Evolutionary conservation across 768 basidiomycete species (phyloP).

Genomic region (Kwoniella bestiolae): DNA sequence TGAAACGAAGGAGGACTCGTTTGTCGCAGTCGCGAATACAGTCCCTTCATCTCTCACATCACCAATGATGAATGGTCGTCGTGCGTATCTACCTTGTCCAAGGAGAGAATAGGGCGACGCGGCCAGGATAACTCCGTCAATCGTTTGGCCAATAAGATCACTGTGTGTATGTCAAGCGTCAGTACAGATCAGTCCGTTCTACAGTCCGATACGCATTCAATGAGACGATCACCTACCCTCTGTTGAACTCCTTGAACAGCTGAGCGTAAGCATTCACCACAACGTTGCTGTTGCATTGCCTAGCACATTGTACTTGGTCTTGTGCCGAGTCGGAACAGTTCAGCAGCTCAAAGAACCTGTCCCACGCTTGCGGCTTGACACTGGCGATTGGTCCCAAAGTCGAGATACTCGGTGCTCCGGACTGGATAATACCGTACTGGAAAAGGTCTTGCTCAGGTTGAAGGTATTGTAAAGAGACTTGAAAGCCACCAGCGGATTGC

Average conservation of each 20-base stretch:
- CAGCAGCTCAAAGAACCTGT: slow-evolving; percentile 16
- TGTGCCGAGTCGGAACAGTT: background rate
- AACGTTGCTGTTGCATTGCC: slow-evolving; percentile 28
- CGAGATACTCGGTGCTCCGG: background rate
- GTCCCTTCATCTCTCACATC: slow-evolving; percentile 54
- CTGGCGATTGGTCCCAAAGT: slow-evolving; percentile 5
- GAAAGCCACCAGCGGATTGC: slow-evolving; percentile 65
- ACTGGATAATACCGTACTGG: slow-evolving; percentile 6
- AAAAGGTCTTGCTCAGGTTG: slow-evolving; percentile 24
- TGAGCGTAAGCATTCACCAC: slow-evolving; percentile 24
- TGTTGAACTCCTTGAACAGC: slow-evolving; percentile 10
- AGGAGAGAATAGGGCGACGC: slow-evolving; percentile 45
- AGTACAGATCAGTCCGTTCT: background rate
- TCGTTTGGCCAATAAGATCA: slow-evolving; percentile 18
- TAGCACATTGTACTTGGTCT: background rate
- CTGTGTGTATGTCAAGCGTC: background rate
- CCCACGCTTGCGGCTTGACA: background rate
- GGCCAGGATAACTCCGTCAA: slow-evolving; percentile 51
- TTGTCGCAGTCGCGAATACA: slow-evolving; percentile 34
- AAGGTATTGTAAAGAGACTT: slow-evolving; percentile 59
- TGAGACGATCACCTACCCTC: slow-evolving; percentile 11
- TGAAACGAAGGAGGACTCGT: slow-evolving; percentile 13
- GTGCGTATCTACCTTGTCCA: slow-evolving; percentile 40
- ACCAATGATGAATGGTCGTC: slow-evolving; percentile 51
- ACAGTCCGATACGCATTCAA: background rate